Evolutionary conservation across 2,329 filamentous ascomycete species (phyloP), one percentile per base, ranked within the genome.

Genomic region (Colletotrichum tropicale): DNA sequence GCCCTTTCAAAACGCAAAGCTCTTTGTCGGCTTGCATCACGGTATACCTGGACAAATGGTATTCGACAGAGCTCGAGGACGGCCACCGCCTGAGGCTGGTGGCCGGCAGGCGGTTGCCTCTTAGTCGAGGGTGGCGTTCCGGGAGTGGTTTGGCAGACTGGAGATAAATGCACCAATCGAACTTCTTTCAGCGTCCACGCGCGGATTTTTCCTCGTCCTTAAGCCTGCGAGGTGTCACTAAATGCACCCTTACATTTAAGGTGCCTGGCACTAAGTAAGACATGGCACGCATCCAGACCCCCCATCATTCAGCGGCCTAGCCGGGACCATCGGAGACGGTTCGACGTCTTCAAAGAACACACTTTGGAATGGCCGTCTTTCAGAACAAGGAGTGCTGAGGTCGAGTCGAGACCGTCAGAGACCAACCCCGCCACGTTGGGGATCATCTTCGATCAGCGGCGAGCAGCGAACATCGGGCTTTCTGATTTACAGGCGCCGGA

Each of bases 361-460:
- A 73, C n/a, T 43, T 62, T 67, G 16, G 26, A 56, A 28, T 64
- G 62, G 55, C 62, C 43, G 30, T 18, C 43, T 43, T 75, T 21
- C 32, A 68, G 73, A 58, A 75, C 73, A 75, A 75, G 68, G 70
- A 73, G n/a, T 64, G 28, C 13, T 18, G 34, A 32, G 24, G 34
- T 56, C 18, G 43, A 34, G 70, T 73, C 56, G 62, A 75, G 73
- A 67, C 69, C 73, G 58, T 64, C 56, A 24, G 32, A 73, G 73
- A 62, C 64, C 56, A 48, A 30, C 64, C 32, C 62, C 73, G 64
- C 70, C 73, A 52, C 70, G 34, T 30, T 56, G 70, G 28, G 15
- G 70, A 73, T 73, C 73, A 18, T 71, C 62, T 26, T 73, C 16
- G 70, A 60, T 65, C 70, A 38, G 32, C 38, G 28, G 64, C 26